phyloP scores from a whole-genome alignment of 2,329 filamentous ascomycete genomes.

The Pseudopithomyces maydicus region DNA sequence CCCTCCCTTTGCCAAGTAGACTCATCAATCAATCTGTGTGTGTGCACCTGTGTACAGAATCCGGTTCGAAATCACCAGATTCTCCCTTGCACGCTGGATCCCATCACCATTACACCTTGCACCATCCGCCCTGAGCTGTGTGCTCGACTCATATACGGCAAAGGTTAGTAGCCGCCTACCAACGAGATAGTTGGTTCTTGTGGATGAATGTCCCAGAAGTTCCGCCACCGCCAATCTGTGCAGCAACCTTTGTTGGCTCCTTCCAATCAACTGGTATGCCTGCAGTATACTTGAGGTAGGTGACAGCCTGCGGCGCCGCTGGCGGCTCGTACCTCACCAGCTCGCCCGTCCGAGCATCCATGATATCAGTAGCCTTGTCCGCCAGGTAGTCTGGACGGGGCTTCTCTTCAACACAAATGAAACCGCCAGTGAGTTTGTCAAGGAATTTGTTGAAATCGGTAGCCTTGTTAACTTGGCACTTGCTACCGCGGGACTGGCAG shows the following conservation, averaged over 20 bases:
- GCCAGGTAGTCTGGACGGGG: conserved; percentile 37
- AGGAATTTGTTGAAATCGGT: conserved; percentile 42
- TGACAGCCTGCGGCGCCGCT: conserved; percentile 27
- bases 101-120: neutral
- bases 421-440: conserved; percentile 50
- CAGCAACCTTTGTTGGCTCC: conserved; percentile 19
- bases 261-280: conserved; percentile 40
- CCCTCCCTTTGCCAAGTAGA: too few relatives aligned
- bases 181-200: conserved; percentile 8
- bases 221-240: conserved; percentile 20
- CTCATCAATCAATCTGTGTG: too few relatives aligned
- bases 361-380: conserved; percentile 24
- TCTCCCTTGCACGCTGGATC: too few relatives aligned
- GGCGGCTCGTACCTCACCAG: conserved; percentile 32
- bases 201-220: conserved; percentile 3
- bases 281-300: conserved; percentile 37
- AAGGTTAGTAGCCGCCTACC: conserved; percentile 6
- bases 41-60: too few relatives aligned
- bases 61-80: too few relatives aligned
- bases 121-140: neutral
- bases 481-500: conserved; percentile 42
- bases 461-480: conserved; percentile 43
- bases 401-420: conserved; percentile 40
- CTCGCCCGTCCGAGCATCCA: conserved; percentile 24
- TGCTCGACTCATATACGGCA: too few relatives aligned